These are phyloP conservation scores for Paracamarosporium sp. DNA, from an alignment of 2,329 filamentous ascomycete species.

Conservation along the genomic window DNA sequence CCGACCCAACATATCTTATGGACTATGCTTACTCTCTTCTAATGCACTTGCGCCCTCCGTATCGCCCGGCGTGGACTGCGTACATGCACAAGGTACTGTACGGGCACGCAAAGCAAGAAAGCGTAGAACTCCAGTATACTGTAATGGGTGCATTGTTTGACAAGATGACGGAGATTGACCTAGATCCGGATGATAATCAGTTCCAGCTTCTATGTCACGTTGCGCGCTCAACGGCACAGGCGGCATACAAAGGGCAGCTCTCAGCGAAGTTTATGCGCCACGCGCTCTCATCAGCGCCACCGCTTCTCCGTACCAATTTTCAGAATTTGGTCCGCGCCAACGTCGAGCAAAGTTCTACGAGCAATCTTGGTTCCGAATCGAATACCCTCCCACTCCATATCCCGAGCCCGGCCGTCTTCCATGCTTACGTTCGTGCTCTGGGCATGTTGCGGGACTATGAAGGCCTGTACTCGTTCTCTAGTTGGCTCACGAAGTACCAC, in stretches of 20 bases:
- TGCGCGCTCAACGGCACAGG: constrained; percentile 35
- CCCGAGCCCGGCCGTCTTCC: constrained; percentile 57
- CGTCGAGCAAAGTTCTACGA: constrained; percentile 16
- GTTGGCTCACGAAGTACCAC: constrained; percentile 60
- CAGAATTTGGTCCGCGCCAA: constrained; percentile 29
- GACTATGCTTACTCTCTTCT: constrained; percentile 40
- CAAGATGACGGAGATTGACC: constrained; percentile 31
- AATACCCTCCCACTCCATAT: constrained; percentile 46
- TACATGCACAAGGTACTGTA: constrained; percentile 33
- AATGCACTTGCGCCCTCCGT: constrained; percentile 24
- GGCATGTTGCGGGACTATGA: constrained; percentile 66
- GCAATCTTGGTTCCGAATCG: background rate
- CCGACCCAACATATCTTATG: constrained; percentile 31
- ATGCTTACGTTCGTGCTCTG: constrained; percentile 69
- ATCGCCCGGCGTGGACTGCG: constrained; percentile 38
- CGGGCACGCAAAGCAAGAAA: constrained; percentile 1
- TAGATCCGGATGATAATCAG: constrained; percentile 42
- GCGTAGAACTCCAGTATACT: constrained; percentile 24
- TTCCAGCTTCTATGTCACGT: constrained; percentile 43
- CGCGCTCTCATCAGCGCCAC: constrained; percentile 23
- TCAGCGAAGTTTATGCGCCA: constrained; percentile 15
- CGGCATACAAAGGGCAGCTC: constrained; percentile 17
- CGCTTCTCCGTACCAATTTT: constrained; percentile 34
- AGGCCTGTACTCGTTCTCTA: constrained; percentile 63
- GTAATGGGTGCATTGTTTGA: constrained; percentile 31